Percentiles rank a stretch among this genome's conserved stretches.
These are phyloP conservation scores for Tetracladium marchalianum DNA, from an alignment of 495 filamentous ascomycete genomes.

Conservation along the genomic window DNA sequence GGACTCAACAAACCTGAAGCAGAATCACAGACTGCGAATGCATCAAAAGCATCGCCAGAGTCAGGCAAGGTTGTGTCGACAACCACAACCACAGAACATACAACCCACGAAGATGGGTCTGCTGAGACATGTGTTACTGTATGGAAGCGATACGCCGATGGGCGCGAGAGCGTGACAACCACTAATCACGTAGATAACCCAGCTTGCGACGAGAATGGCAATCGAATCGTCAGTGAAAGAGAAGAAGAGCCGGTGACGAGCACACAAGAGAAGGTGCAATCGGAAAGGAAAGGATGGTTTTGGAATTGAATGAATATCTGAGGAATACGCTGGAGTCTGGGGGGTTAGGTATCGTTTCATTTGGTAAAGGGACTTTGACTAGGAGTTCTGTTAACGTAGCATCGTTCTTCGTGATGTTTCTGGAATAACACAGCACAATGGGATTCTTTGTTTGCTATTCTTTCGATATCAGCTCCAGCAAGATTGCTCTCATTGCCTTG, in stretches of 20 bases:
- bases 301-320: conserved; percentile 13
- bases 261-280: neutral
- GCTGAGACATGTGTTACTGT: conserved; percentile 48
- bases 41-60: conserved; percentile 9
- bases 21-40: neutral
- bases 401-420: too few species aligned
- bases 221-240: neutral
- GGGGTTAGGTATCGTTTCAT: too few species aligned
- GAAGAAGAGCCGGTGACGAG: neutral
- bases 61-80: conserved; percentile 39
- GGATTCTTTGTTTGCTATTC: too few species aligned
- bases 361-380: too few species aligned
- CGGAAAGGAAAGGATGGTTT: conserved; percentile 12
- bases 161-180: conserved; percentile 48
- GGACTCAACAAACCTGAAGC: neutral
- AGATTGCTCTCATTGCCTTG: too few species aligned
- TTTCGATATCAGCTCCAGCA: too few species aligned
- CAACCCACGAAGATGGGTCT: conserved; percentile 47
- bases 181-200: conserved; percentile 11
- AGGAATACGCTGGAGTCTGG: too few species aligned
- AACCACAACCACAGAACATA: conserved; percentile 44
- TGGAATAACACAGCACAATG: too few species aligned
- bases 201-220: neutral
- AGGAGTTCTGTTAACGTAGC: too few species aligned
- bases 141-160: conserved; percentile 54